A percentile compares a stretch with the other conserved stretches of the same genome.
Conservation (phyloP, 1,139 yeast species). For the Petasospora fabianii region DNA sequence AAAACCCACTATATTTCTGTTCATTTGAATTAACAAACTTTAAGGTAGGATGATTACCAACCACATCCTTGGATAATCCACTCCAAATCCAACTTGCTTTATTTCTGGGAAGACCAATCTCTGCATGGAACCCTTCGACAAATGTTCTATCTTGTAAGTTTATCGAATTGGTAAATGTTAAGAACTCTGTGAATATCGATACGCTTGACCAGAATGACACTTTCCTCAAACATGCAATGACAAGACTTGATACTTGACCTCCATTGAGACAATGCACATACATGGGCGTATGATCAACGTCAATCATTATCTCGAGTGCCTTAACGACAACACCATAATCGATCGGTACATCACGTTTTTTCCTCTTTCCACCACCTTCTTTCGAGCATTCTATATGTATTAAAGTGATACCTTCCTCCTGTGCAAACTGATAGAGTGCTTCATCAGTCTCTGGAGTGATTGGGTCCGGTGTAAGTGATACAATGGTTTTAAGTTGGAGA, state of each 20-base stretch:
- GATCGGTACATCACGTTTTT: slow-evolving; percentile 76
- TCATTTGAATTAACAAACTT: slow-evolving; percentile 17
- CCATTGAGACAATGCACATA: slow-evolving; percentile 89
- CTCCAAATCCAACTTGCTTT: slow-evolving; percentile 71
- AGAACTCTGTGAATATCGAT: slow-evolving; percentile 82
- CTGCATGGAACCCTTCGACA: slow-evolving; percentile 73
- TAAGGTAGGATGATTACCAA: slow-evolving; percentile 35
- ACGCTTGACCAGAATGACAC: slow-evolving; percentile 87
- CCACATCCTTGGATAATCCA: slow-evolving; percentile 57
- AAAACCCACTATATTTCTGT: not conserved
- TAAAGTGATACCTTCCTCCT: slow-evolving; percentile 42
- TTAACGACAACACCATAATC: slow-evolving; percentile 58
- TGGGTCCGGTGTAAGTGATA: slow-evolving; percentile 78
- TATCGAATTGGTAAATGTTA: slow-evolving; percentile 66
- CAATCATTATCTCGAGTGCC: slow-evolving; percentile 59
- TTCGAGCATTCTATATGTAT: slow-evolving; percentile 65
- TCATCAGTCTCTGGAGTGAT: slow-evolving; percentile 52
- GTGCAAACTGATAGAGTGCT: slow-evolving; percentile 48
- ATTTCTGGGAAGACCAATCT: slow-evolving; percentile 31
- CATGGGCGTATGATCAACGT: slow-evolving; percentile 60
- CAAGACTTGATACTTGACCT: slow-evolving; percentile 78
- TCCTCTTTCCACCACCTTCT: slow-evolving; percentile 46
- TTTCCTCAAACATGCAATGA: slow-evolving; percentile 82
- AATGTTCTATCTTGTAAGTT: slow-evolving; percentile 80
- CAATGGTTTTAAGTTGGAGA: slow-evolving; percentile 63